phyloP scores from a whole-genome alignment of 306 rosid genomes.

The Inga laurina region DNA sequence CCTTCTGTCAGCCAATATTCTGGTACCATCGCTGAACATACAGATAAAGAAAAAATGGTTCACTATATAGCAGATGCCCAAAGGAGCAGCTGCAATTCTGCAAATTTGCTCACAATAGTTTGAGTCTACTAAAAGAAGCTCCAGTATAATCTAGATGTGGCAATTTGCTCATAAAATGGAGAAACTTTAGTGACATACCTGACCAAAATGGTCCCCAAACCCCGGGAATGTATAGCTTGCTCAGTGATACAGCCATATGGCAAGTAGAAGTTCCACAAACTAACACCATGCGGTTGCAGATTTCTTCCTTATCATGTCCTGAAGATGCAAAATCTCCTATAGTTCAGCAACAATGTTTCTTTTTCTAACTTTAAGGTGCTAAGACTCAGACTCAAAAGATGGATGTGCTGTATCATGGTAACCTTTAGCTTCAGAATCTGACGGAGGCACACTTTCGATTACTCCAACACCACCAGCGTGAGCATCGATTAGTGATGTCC shows the following conservation, averaged over 20 bases:
- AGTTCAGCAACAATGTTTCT: conserved; percentile 28
- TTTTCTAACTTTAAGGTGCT: conserved; percentile 6
- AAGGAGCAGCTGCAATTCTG: conserved; percentile 24
- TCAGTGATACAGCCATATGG: conserved; percentile 87
- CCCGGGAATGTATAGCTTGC: conserved; percentile 92
- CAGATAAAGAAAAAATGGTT: conserved; percentile 30
- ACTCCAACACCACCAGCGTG: conserved; percentile 99
- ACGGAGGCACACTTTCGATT: conserved; percentile 72
- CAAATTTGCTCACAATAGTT: neutral
- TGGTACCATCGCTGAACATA: conserved; percentile 84
- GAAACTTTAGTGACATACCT: conserved; percentile 49
- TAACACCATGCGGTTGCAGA: conserved; percentile 77
- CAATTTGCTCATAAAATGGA: conserved; percentile 27
- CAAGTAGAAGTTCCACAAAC: conserved; percentile 99
- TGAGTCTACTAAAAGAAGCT: conserved; percentile 15
- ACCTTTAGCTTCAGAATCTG: conserved; percentile 64
- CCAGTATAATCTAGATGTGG: conserved; percentile 7
- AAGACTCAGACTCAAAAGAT: neutral
- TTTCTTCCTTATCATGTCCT: conserved; percentile 65
- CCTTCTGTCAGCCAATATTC: conserved; percentile 98
- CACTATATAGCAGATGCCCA: conserved; percentile 28
- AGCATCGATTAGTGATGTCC: conserved; percentile 92
- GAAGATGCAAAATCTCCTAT: conserved; percentile 30
- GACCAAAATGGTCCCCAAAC: conserved; percentile 99
- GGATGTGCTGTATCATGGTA: conserved; percentile 21